These are phyloP conservation scores for Candida sanyiensis DNA, from an alignment of 805 yeast species.

Conservation along the genomic window DNA sequence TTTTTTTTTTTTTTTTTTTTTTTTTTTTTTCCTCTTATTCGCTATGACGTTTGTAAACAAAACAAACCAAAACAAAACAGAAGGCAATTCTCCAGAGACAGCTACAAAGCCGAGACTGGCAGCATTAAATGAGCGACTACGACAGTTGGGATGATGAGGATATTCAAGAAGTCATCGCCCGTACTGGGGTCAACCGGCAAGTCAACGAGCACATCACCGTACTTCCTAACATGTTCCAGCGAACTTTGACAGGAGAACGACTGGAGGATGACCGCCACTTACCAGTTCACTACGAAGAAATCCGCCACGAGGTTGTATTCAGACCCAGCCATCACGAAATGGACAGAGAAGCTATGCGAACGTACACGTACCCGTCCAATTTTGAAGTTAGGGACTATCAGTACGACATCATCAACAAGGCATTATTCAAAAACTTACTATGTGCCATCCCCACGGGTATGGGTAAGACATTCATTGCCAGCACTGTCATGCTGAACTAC, in stretches of 20 bases:
- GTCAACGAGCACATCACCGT: constrained; percentile 28
- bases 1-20: too few species aligned
- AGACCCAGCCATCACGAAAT: constrained; percentile 49
- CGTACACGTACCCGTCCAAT: constrained; percentile 81
- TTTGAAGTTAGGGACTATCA: constrained; percentile 85
- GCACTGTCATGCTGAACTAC: constrained; percentile 87
- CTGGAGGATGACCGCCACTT: constrained; percentile 15
- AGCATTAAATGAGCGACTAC: constrained; percentile 7
- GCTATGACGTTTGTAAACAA: not conserved
- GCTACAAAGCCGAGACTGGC: not conserved
- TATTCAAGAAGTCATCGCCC: constrained; percentile 28
- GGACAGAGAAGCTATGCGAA: constrained; percentile 31
- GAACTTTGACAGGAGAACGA: constrained; percentile 29
- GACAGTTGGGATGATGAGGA: constrained; percentile 27
- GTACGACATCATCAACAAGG: constrained; percentile 64
- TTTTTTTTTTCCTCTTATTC: not conserved
- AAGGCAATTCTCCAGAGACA: too few species aligned
- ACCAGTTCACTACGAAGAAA: constrained; percentile 31
- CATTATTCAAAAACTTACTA: constrained; percentile 66
- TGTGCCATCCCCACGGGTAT: constrained; percentile 96
- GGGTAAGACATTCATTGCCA: constrained; percentile 95
- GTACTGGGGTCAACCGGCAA: too few species aligned
- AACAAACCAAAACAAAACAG: not conserved
- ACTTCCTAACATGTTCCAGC: constrained; percentile 31
- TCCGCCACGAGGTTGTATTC: constrained; percentile 29